Percentiles rank a stretch among this genome's conserved stretches.
These are phyloP conservation scores for Calonectria multiphialidica DNA, from an alignment of 2,329 filamentous ascomycete genomes.

Conservation along the genomic window DNA sequence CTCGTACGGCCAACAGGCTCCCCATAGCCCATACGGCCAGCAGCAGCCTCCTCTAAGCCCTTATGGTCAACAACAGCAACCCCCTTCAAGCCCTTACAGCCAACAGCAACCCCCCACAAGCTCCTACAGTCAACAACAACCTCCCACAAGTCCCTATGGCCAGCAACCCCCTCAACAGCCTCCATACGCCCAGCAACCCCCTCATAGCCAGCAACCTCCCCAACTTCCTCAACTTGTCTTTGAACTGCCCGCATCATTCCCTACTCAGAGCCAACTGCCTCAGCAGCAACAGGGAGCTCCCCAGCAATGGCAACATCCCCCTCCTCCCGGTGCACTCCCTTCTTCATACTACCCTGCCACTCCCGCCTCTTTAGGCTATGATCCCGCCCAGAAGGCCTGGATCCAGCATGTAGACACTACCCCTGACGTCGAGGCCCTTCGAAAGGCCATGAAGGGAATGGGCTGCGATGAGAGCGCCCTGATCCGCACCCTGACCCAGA, in stretches of 20 bases:
- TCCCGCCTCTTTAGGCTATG: slow-evolving; percentile 46
- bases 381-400: slow-evolving; percentile 41
- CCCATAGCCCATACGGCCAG: slow-evolving; percentile 21
- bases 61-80: slow-evolving; percentile 8
- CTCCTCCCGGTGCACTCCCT: slow-evolving; percentile 13
- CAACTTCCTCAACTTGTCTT: slow-evolving; percentile 9
- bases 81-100: slow-evolving; percentile 12
- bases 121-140: slow-evolving; percentile 26
- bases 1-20: slow-evolving; percentile 29
- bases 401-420: slow-evolving; percentile 44
- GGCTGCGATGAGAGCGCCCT: slow-evolving; percentile 49
- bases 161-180: slow-evolving; percentile 31
- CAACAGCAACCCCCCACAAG: slow-evolving; percentile 29
- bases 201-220: slow-evolving; percentile 26
- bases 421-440: slow-evolving; percentile 44
- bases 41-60: slow-evolving; percentile 20
- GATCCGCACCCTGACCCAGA: slow-evolving; percentile 44
- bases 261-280: neutral
- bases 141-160: slow-evolving; percentile 17
- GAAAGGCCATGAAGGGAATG: slow-evolving; percentile 52
- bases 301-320: slow-evolving; percentile 40
- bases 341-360: slow-evolving; percentile 35
- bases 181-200: slow-evolving; percentile 29
- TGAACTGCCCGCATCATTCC: slow-evolving; percentile 4
- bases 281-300: slow-evolving; percentile 9